phyloP scores from a whole-genome alignment of 2,329 filamentous ascomycete species.

The Bipolaris oryzae region DNA sequence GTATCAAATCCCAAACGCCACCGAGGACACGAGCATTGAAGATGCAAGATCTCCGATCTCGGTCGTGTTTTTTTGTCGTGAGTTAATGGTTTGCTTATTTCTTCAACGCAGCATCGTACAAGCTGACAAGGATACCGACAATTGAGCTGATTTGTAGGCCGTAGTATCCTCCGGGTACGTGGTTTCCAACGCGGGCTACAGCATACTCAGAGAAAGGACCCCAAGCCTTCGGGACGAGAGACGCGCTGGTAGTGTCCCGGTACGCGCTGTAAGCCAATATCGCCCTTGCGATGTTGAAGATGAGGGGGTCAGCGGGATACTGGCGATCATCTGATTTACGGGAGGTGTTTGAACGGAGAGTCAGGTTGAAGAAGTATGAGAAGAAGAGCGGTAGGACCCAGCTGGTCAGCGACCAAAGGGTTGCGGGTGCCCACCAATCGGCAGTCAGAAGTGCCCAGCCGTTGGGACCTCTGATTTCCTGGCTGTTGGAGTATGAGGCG shows the following conservation, averaged over 20 bases:
- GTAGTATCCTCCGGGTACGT: slow-evolving; percentile 74
- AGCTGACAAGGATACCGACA: slow-evolving; percentile 70
- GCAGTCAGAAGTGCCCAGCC: slow-evolving; percentile 76
- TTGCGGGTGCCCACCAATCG: slow-evolving; percentile 82
- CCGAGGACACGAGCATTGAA: slow-evolving; percentile 1
- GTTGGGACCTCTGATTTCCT: slow-evolving; percentile 75
- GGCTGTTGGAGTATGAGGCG: slow-evolving; percentile 61
- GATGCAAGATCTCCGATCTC: background rate
- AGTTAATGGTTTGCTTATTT: slow-evolving; percentile 44
- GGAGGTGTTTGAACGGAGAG: slow-evolving; percentile 60
- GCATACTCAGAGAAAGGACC: slow-evolving; percentile 66
- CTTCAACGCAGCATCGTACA: slow-evolving; percentile 79
- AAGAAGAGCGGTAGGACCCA: slow-evolving; percentile 71
- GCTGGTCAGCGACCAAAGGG: slow-evolving; percentile 77
- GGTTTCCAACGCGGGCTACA: slow-evolving; percentile 67
- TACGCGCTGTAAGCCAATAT: slow-evolving; percentile 83
- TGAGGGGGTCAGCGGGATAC: slow-evolving; percentile 79
- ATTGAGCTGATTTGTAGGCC: slow-evolving; percentile 71
- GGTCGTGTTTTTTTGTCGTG: background rate
- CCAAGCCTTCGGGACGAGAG: slow-evolving; percentile 56
- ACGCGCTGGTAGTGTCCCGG: slow-evolving; percentile 50
- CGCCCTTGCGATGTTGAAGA: slow-evolving; percentile 88
- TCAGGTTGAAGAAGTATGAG: slow-evolving; percentile 92
- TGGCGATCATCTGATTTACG: slow-evolving; percentile 53
- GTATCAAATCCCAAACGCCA: slow-evolving; percentile 9